Percentiles rank a stretch among this genome's conserved stretches.
These are phyloP conservation scores for Dalbergia cultrata DNA, from an alignment of 306 rosid genomes.

Conservation along the genomic window DNA sequence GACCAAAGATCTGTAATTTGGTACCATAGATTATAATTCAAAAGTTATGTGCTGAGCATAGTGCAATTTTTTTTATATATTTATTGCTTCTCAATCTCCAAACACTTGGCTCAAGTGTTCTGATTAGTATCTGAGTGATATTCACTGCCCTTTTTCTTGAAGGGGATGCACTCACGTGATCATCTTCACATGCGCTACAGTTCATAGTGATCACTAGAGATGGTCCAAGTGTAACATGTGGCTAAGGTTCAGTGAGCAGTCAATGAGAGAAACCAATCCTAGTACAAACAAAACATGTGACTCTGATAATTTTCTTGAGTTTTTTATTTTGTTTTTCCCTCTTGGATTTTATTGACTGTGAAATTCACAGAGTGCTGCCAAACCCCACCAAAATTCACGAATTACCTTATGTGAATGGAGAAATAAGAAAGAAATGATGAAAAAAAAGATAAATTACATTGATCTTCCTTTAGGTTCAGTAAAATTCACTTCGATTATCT, in stretches of 20 bases:
- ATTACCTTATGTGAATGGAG: not conserved
- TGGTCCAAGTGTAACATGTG: conserved; percentile 1
- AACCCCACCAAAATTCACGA: not conserved
- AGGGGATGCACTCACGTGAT: conserved; percentile 25
- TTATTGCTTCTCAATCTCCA: not conserved
- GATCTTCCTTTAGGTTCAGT: too few species aligned
- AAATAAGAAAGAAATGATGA: too few species aligned
- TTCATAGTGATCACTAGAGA: not conserved
- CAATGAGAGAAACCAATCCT: not conserved
- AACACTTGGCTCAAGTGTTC: not conserved
- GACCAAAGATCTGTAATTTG: too few species aligned
- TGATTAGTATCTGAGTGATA: not conserved
- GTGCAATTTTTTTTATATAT: not conserved
- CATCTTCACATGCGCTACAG: conserved; percentile 17
- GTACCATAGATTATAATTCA: not conserved
- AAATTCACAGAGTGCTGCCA: not conserved
- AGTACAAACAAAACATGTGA: not conserved
- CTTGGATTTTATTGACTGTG: not conserved
- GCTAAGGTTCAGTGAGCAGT: not conserved
- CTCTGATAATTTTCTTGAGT: too few species aligned
- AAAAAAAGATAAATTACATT: too few species aligned
- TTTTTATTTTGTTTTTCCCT: too few species aligned
- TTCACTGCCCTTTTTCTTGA: conserved; percentile 1
- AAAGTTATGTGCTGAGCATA: not conserved
- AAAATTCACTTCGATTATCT: too few species aligned